Evolutionary conservation across 2,329 filamentous ascomycete species (phyloP), one percentile per base, ranked within the genome.

Genomic region (Microdochium trichocladiopsis): DNA sequence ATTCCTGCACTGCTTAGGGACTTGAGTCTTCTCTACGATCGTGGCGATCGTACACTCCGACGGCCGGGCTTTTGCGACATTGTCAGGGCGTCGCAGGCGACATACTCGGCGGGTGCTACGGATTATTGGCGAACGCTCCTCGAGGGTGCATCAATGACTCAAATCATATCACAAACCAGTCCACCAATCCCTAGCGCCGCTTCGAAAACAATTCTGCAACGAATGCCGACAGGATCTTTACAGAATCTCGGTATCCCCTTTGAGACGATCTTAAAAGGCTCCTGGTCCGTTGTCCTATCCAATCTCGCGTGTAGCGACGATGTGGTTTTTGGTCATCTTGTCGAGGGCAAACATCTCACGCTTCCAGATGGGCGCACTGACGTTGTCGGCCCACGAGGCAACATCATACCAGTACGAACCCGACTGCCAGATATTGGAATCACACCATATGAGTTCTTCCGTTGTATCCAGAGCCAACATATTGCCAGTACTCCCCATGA

Each of bases 201-300:
- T 48, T 65, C 69, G 51, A 72, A 67, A 54, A 73, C 69, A 1
- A 53, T 78, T 9, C 63, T 61, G 3, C 68, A 72, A 51, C 69
- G 67, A 21, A 68, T 75, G 18, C 58, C 71, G 1, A 61, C 76
- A 1, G 69, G 69, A 6, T 68, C 72, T 10, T 60, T 76, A 3
- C 58, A 68, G 8, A 71, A 71, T 33, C 64, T 77, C 3, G 73
- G 71, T 9, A 70, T 80, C 53, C 68, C 70, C 0, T 76, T 78
- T 36, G 75, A 79, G 53, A 74, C 76, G 0, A 71, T 83, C 2
- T 67, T 83, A 31, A 82, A 81, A 60, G 74, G 78, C 0, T 79
- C 79, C 0, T 84, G 81, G 79, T 75, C 78, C 1, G 72, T 79
- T 54, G 72, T 78, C 0, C 70, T 84, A 6, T 75, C 77, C 0